Base-by-base conservation (phyloP, 2,329 filamentous ascomycete species). In the Cladosporium austrohemisphaericum region DNA sequence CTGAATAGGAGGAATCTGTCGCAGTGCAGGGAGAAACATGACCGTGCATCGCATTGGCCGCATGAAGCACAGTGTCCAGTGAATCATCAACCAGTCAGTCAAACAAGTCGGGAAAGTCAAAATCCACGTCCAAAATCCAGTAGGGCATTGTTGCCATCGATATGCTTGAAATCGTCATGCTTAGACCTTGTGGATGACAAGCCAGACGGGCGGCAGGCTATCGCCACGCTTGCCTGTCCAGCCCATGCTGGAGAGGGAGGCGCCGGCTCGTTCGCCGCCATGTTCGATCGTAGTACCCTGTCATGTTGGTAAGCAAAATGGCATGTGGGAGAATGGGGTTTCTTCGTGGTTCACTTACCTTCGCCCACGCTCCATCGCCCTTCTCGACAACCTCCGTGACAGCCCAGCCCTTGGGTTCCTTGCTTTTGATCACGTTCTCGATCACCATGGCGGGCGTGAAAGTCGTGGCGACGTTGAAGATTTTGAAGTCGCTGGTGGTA, bases 141-240 rank as follows among this genome's bases (percentile, higher is more conserved):
- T n/a, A n/a, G n/a, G n/a, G n/a, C n/a, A n/a, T n/a, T n/a, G n/a
- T n/a, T n/a, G n/a, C n/a, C n/a, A n/a, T n/a, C n/a, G n/a, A n/a
- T n/a, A n/a, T n/a, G n/a, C n/a, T n/a, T n/a, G n/a, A n/a, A n/a
- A n/a, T n/a, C n/a, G n/a, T n/a, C n/a, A n/a, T n/a, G n/a, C 33
- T 47, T 33, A 62, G 18, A 47, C 55, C 55, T 61, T 61, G 49
- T 66, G 63, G 38, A 67, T 52, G 19, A 63, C 57, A 51, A 65
- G 49, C 63, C 64, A 65, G n/a, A 68, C 65, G 26, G 66, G 66
- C 18, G 64, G 63, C 47, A 63, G 46, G 14, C 37, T 47, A 2
- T 38, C 52, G 5, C 65, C 63, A 3, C 63, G 49, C 57, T 57
- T 64, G 43, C 49, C 52, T 46, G 52, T 59, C 66, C 66, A 68